Percentiles rank a stretch among this genome's conserved stretches.
phyloP scores from a whole-genome alignment of 2,329 filamentous ascomycete genomes.

The Verticillium klebahnii region DNA sequence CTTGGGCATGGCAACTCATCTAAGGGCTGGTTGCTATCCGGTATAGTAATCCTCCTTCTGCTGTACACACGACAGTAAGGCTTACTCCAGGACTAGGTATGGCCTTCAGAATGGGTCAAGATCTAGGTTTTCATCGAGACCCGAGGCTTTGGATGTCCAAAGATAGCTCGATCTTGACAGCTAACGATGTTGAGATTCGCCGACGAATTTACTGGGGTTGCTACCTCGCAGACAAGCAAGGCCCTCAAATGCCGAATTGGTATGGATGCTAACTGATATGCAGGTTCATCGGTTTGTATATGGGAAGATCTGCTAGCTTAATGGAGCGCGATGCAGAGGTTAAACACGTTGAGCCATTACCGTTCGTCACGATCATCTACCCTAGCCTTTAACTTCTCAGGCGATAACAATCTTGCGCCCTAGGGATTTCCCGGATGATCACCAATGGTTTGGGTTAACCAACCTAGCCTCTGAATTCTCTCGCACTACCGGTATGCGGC shows the following conservation, averaged over 20 bases:
- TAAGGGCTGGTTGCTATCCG: constrained; percentile 19
- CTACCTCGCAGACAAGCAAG: constrained; percentile 20
- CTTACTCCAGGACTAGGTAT: constrained; percentile 12
- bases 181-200: constrained; percentile 19
- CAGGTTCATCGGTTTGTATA: background rate
- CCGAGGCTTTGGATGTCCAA: constrained; percentile 15
- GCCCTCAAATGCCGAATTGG: no score
- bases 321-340: constrained; percentile 10
- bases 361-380: background rate
- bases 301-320: constrained; percentile 8
- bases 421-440: background rate
- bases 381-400: background rate
- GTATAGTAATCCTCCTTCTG: constrained; percentile 1
- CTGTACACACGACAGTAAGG: background rate
- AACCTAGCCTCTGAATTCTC: background rate
- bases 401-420: no score
- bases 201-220: constrained; percentile 24
- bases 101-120: constrained; percentile 25
- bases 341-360: background rate
- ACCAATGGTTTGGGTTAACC: background rate
- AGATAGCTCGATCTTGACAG: constrained; percentile 11
- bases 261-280: no score
- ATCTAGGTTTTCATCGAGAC: constrained; percentile 23
- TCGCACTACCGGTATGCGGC: background rate
- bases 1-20: constrained; percentile 20